Evolutionary conservation across 805 yeast genomes (phyloP), one percentile per base, ranked within the genome.

Genomic region (Myxozyma udenii): DNA sequence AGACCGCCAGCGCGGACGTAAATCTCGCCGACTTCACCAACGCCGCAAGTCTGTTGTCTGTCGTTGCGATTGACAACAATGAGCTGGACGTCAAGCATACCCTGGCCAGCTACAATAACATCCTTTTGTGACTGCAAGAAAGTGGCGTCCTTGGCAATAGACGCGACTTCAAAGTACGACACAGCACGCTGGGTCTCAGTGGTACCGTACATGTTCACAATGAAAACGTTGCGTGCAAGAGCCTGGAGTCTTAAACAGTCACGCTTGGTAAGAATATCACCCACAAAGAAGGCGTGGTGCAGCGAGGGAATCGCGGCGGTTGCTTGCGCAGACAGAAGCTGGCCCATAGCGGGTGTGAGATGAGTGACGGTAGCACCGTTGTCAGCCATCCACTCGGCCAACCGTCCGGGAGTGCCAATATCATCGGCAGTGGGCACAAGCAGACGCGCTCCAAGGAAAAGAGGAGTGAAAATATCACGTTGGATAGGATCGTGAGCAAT

Each of bases 341-440:
- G 99, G 56, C 99, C 99, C 98, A 95, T 93, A 4, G 98, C 98
- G 3, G 99, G 99, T 0, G 99, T 93, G 71, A 93, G 78, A 70
- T 93, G 99, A 1, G 99, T 93, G 1, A 93, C 97, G 1, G 96
- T 84, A 24, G 97, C 96, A 14, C 86, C 87, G 62, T 89, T 80
- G 51, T 77, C 81, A 30, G 84, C 80, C 95, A 93, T 90, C 99
- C 99, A 93, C 63, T 87, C 93, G 4, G 99, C 98, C 49, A 93
- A 76, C 65, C 85, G 83, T 26, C 98, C 98, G 4, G 99, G 99
- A 2, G 98, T 93, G 43, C 99, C 98, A 63, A 93, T 93, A 68
- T 93, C 99, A 69, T 93, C 97, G 16, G 89, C 83, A 12, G 97
- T 90, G 46, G 99, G 99, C 26, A 93, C 95, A 57, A 87, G 77